Evolutionary conservation across 83 land plant species (phyloP).

Genomic region (Diphasiastrum complanatum): DNA sequence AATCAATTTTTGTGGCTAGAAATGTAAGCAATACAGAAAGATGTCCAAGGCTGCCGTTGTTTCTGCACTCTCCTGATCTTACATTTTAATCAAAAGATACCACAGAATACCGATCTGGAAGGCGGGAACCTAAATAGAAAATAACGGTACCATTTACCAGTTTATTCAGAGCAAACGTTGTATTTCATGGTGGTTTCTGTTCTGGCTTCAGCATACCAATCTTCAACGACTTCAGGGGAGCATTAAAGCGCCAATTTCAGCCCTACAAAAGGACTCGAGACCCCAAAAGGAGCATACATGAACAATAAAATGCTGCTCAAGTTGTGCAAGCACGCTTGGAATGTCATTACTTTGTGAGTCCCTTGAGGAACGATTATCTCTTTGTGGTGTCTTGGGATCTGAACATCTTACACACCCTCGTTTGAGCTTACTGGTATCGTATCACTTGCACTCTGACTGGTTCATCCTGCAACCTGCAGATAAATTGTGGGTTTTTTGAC

Average conservation of each 20-base stretch:
- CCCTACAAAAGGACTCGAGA: neutral
- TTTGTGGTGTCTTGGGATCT: neutral
- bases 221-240: too few species aligned
- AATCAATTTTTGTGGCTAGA: too few species aligned
- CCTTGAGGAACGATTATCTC: neutral
- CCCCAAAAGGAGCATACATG: neutral
- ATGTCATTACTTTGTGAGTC: slow-evolving; percentile 36
- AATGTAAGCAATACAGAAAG: too few species aligned
- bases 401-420: neutral
- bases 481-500: slow-evolving; percentile 32
- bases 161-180: too few species aligned
- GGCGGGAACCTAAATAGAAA: too few species aligned
- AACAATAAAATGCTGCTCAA: slow-evolving; percentile 18
- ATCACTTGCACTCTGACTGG: neutral
- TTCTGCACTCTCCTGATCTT: too few species aligned
- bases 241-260: neutral
- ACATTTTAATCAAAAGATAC: too few species aligned
- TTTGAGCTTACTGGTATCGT: neutral
- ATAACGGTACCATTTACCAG: too few species aligned
- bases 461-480: slow-evolving; percentile 15
- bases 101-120: too few species aligned
- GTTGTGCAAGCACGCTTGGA: slow-evolving; percentile 42
- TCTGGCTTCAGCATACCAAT: too few species aligned
- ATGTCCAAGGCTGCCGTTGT: too few species aligned
- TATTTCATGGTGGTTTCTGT: too few species aligned